A percentile compares a stretch with the other conserved stretches of the same genome.
These are phyloP conservation scores for Chernovozyma sophiae-reginae DNA, from an alignment of 1,139 yeast species.

Conservation along the genomic window DNA sequence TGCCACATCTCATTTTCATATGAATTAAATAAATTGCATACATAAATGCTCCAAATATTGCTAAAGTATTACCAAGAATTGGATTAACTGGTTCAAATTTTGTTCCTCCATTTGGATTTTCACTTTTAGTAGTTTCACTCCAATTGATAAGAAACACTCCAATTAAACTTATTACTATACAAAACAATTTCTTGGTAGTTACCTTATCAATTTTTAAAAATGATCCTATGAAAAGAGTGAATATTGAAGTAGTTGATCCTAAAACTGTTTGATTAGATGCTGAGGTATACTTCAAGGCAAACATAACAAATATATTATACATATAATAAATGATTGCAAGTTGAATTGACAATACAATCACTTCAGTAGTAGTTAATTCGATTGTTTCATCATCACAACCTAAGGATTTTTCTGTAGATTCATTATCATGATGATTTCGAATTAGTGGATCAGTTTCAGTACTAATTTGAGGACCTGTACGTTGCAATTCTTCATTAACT, in stretches of 20 bases:
- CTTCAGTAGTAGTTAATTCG: slow-evolving; percentile 27
- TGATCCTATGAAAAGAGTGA: slow-evolving; percentile 44
- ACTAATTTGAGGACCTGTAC: not conserved
- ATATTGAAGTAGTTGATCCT: slow-evolving; percentile 49
- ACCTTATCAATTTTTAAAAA: slow-evolving; percentile 38
- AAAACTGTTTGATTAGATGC: slow-evolving; percentile 53
- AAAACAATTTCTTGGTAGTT: slow-evolving; percentile 36
- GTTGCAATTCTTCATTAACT: too few relatives aligned
- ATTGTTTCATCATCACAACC: slow-evolving; percentile 13
- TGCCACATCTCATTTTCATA: slow-evolving; percentile 43
- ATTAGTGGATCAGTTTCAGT: slow-evolving; percentile 5
- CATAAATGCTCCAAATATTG: slow-evolving; percentile 43
- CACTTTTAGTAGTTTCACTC: slow-evolving; percentile 23
- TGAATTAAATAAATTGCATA: slow-evolving; percentile 44
- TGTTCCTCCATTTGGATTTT: slow-evolving; percentile 14
- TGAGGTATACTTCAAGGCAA: slow-evolving; percentile 44
- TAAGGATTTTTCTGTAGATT: not conserved
- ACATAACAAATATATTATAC: slow-evolving; percentile 38
- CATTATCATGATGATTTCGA: not conserved
- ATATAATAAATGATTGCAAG: slow-evolving; percentile 39
- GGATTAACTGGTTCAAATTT: slow-evolving; percentile 37
- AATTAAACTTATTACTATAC: slow-evolving; percentile 40
- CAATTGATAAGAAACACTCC: slow-evolving; percentile 49
- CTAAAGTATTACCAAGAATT: slow-evolving; percentile 41
- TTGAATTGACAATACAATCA: slow-evolving; percentile 32